Percentiles rank a stretch among this genome's conserved stretches.
Evolutionary conservation across 139 green algal genomes (phyloP).

Genomic region (Chlorella sp.): DNA sequence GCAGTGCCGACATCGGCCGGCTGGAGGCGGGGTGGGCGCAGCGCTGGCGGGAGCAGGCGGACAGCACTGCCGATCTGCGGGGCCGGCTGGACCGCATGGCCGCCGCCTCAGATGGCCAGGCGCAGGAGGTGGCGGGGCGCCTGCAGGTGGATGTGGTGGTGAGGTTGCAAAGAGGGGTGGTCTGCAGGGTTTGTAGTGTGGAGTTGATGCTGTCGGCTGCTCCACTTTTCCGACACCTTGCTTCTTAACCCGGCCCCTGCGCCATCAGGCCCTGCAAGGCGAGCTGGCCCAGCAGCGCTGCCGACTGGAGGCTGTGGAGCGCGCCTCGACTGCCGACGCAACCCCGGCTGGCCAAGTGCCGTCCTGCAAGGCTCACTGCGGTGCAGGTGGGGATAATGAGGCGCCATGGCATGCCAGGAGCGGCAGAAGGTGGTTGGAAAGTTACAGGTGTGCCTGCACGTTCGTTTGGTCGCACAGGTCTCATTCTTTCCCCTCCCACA

Average conservation of each 20-base stretch:
- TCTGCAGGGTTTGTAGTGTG: too few relatives aligned
- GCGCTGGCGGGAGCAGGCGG: conserved; percentile 13
- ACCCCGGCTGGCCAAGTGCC: neutral
- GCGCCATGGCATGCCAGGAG: too few relatives aligned
- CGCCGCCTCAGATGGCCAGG: neutral
- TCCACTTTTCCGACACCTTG: too few relatives aligned
- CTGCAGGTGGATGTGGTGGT: conserved; percentile 8
- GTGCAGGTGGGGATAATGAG: too few relatives aligned
- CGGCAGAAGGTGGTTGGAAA: too few relatives aligned
- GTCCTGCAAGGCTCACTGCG: too few relatives aligned
- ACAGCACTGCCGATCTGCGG: conserved; percentile 8
- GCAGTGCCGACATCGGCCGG: conserved; percentile 6
- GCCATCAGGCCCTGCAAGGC: neutral
- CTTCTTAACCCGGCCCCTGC: too few relatives aligned
- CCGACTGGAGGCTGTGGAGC: conserved; percentile 13
- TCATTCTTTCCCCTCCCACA: too few relatives aligned
- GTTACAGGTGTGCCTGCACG: too few relatives aligned
- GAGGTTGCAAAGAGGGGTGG: too few relatives aligned
- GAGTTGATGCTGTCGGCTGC: too few relatives aligned
- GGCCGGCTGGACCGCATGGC: neutral
- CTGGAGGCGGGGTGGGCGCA: conserved; percentile 14
- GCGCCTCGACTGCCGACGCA: neutral
- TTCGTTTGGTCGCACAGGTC: too few relatives aligned
- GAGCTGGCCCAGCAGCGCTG: conserved; percentile 7
- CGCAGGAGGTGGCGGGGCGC: neutral